Conservation (phyloP, 495 filamentous ascomycete species). For the Daldinia decipiens region DNA sequence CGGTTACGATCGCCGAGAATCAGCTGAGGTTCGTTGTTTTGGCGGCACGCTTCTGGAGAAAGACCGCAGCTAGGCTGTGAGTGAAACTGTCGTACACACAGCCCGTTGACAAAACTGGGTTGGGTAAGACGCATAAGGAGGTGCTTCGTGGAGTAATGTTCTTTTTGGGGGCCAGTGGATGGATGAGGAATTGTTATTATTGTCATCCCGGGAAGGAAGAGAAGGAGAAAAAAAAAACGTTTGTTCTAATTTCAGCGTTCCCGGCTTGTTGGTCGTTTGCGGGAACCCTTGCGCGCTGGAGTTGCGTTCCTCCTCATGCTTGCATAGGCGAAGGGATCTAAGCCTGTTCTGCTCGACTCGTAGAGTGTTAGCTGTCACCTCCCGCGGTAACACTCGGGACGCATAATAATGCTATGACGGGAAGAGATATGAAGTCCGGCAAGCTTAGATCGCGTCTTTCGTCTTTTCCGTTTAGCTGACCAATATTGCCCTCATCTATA, state of each 20-base stretch:
- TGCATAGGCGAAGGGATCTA: conserved; percentile 12
- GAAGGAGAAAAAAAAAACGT: background rate
- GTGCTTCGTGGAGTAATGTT: conserved; percentile 1
- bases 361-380: conserved; percentile 25
- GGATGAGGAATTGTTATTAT: background rate
- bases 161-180: background rate
- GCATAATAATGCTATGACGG: conserved; percentile 30
- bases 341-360: conserved; percentile 16
- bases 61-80: conserved; percentile 29
- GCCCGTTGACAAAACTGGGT: conserved; percentile 8
- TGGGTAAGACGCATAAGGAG: conserved; percentile 2
- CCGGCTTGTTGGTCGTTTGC: conserved; percentile 31
- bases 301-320: conserved; percentile 30
- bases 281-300: conserved; percentile 37
- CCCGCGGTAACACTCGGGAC: conserved; percentile 34
- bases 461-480: background rate
- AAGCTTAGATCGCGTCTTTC: conserved; percentile 8
- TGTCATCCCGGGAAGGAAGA: background rate
- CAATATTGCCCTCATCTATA: background rate
- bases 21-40: conserved; percentile 34
- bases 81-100: conserved; percentile 30
- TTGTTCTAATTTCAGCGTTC: conserved; percentile 19
- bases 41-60: conserved; percentile 14
- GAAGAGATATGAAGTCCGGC: conserved; percentile 24
- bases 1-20: conserved; percentile 43